phyloP scores from a whole-genome alignment of 2,329 filamentous ascomycete species.

The Fusarium pseudoanthophilum region DNA sequence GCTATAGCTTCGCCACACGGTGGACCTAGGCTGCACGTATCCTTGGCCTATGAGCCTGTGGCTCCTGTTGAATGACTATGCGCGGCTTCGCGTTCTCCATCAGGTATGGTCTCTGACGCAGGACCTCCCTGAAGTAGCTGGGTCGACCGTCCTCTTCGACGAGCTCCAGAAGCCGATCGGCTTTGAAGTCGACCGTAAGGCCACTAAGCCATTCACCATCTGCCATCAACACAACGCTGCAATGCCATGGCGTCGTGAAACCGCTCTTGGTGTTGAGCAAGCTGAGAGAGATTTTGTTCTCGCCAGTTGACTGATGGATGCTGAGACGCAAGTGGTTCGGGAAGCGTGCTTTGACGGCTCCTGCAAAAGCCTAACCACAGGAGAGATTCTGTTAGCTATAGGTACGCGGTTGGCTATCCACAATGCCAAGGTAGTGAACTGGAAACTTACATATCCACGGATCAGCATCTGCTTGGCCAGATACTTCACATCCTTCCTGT shows the following conservation, averaged over 20 bases:
- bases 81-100: neutral
- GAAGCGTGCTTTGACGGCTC: constrained; percentile 42
- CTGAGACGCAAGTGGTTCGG: constrained; percentile 45
- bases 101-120: neutral
- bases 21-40: neutral
- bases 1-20: neutral
- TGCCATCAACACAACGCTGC: constrained; percentile 18
- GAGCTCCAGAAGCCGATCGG: neutral
- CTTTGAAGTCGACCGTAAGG: neutral
- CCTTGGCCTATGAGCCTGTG: neutral
- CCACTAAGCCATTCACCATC: constrained; percentile 6
- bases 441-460: constrained; percentile 43
- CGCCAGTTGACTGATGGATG: constrained; percentile 44
- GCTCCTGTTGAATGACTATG: neutral
- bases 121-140: neutral
- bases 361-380: constrained; percentile 43
- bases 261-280: constrained; percentile 46
- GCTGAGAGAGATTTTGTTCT: constrained; percentile 45
- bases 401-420: accelerated
- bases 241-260: constrained; percentile 50
- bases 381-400: neutral
- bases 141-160: neutral
- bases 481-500: constrained; percentile 42
- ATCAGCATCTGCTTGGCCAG: constrained; percentile 48
- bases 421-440: accelerated